These are phyloP conservation scores for Globisporangium yorkense DNA, from an alignment of 352 stramenopile genomes.

Conservation along the genomic window DNA sequence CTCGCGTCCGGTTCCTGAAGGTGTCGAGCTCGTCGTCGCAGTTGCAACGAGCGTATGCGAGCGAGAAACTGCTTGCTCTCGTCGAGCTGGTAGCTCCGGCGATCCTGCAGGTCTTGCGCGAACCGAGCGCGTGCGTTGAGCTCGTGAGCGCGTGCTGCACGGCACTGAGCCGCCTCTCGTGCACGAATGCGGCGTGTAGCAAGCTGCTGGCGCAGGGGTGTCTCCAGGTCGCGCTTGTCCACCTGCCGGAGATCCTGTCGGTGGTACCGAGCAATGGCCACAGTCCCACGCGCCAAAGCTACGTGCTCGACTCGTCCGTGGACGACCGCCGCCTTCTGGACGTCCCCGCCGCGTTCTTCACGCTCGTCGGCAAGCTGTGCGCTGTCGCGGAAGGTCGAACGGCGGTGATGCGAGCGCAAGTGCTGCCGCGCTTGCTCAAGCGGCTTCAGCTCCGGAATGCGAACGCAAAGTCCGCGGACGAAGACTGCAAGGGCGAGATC, in stretches of 20 bases:
- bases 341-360: conserved; percentile 60
- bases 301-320: conserved; percentile 22
- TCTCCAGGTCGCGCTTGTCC: conserved; percentile 47
- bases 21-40: conserved; percentile 9
- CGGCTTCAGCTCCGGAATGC: conserved; percentile 44
- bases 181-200: conserved; percentile 41
- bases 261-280: conserved; percentile 9
- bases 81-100: conserved; percentile 43
- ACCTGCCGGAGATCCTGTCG: conserved; percentile 45
- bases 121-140: conserved; percentile 25
- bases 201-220: conserved; percentile 45
- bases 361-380: conserved; percentile 58
- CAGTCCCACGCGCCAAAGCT: conserved; percentile 8
- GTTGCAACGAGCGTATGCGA: conserved; percentile 30
- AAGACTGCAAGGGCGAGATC: conserved; percentile 65
- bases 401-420: conserved; percentile 53
- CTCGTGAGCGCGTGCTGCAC: conserved; percentile 51
- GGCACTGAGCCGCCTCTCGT: conserved; percentile 53
- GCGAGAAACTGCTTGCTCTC: conserved; percentile 38
- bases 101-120: conserved; percentile 49
- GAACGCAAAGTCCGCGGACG: conserved; percentile 14
- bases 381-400: conserved; percentile 45
- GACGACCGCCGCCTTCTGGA: conserved; percentile 41
- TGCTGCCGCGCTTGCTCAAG: conserved; percentile 65
- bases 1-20: conserved; percentile 38